Percentiles rank a stretch among this genome's conserved stretches.
These are phyloP conservation scores for Nyssa sinensis DNA, from an alignment of 148 eudicot genomes.

Conservation along the genomic window DNA sequence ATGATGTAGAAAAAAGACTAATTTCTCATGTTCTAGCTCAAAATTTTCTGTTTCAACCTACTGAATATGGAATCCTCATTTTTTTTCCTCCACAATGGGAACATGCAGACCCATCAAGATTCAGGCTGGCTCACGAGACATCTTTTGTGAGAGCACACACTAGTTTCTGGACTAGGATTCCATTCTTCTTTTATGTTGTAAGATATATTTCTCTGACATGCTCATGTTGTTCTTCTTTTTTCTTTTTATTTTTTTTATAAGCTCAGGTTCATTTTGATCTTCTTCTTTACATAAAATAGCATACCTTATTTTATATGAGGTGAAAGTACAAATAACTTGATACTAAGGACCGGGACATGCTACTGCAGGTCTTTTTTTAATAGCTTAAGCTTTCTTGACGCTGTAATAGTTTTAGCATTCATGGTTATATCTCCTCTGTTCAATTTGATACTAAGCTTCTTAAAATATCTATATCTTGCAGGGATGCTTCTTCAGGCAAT, in stretches of 20 bases:
- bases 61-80: background rate
- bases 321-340: background rate
- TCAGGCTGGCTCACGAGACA: constrained; percentile 78
- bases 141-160: constrained; percentile 73
- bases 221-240: no score
- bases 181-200: constrained; percentile 64
- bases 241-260: no score
- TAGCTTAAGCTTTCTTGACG: no score
- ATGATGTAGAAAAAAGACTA: background rate
- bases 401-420: background rate
- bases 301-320: background rate
- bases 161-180: constrained; percentile 61
- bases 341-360: background rate
- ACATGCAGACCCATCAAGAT: constrained; percentile 65
- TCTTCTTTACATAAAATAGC: background rate
- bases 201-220: constrained; percentile 14
- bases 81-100: background rate
- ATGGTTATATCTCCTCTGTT: background rate
- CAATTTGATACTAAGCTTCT: background rate
- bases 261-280: background rate
- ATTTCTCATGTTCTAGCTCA: background rate
- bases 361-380: no score
- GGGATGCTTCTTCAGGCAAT: constrained; percentile 93
- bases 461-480: constrained; percentile 16
- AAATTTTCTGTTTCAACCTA: background rate